Percentiles rank a stretch among this genome's conserved stretches.
Conservation (phyloP, 164 flowering plant genomes). For the Vitis cinerea region DNA sequence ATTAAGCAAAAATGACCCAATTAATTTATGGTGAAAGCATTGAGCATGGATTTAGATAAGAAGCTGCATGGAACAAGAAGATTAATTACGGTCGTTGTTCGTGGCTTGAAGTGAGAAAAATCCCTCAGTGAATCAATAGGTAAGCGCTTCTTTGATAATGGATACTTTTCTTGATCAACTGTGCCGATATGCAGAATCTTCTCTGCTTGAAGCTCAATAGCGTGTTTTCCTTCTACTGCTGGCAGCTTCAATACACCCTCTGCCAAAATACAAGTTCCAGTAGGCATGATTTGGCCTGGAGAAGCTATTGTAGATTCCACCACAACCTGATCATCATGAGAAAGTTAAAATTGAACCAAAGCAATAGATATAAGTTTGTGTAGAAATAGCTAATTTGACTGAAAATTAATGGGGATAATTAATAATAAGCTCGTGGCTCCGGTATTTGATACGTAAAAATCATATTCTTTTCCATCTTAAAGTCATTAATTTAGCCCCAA, state of each 20-base stretch:
- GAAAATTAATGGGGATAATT: too few species aligned
- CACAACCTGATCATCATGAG: constrained; percentile 45
- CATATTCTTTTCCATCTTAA: too few species aligned
- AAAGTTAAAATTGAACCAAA: neutral
- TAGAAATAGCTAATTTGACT: too few species aligned
- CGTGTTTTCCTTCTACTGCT: constrained; percentile 40
- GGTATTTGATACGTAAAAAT: too few species aligned
- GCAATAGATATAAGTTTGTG: too few species aligned
- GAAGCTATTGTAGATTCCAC: constrained; percentile 55
- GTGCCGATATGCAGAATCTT: constrained; percentile 69
- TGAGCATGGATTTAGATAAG: neutral
- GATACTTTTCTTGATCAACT: constrained; percentile 61
- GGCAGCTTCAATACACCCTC: constrained; percentile 64
- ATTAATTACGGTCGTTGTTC: constrained; percentile 78
- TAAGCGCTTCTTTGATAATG: constrained; percentile 60
- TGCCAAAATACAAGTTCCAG: constrained; percentile 79
- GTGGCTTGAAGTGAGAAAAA: constrained; percentile 67
- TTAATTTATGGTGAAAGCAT: neutral
- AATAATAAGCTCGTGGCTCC: too few species aligned
- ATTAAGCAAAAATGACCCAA: too few species aligned
- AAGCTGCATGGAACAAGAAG: neutral
- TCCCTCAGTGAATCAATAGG: constrained; percentile 57
- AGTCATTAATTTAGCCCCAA: too few species aligned
- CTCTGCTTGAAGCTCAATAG: constrained; percentile 66
- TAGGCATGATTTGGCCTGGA: constrained; percentile 40